Conservation (phyloP, 305 asterid genomes). For the Rubia tinctorum region DNA sequence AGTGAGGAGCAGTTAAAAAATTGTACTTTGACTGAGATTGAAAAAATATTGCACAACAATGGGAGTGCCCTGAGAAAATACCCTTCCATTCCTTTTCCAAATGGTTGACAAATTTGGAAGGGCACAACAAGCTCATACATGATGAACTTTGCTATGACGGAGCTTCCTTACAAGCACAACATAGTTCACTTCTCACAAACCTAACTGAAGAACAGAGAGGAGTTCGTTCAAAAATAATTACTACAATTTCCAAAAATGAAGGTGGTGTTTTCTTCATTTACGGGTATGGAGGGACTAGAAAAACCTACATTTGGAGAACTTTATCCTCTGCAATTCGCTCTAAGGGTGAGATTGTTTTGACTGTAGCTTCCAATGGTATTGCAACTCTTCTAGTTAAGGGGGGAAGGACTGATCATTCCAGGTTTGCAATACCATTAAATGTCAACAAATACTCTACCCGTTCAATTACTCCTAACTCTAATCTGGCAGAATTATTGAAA, state of each 20-base stretch:
- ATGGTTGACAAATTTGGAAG: neutral
- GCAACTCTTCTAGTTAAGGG: neutral
- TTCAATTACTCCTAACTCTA: neutral
- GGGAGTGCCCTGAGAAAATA: neutral
- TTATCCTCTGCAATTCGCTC: neutral
- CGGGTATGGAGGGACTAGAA: constrained; percentile 1
- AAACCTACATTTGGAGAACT: constrained; percentile 6
- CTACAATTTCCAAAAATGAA: neutral
- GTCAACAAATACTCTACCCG: neutral
- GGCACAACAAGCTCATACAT: neutral
- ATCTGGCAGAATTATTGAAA: neutral
- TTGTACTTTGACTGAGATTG: neutral
- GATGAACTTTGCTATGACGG: neutral
- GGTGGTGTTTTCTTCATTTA: neutral
- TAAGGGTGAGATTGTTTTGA: neutral
- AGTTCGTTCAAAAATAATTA: neutral
- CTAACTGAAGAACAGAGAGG: neutral
- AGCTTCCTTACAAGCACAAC: neutral
- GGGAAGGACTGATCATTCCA: neutral
- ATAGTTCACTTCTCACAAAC: neutral
- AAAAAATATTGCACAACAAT: neutral
- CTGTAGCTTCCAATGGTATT: neutral
- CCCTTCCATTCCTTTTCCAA: neutral
- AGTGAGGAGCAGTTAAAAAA: neutral
- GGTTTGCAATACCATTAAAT: neutral